Conservation (phyloP, 371 early-diverging fungal species). For the Rhizoclosmatium hyalinum region DNA sequence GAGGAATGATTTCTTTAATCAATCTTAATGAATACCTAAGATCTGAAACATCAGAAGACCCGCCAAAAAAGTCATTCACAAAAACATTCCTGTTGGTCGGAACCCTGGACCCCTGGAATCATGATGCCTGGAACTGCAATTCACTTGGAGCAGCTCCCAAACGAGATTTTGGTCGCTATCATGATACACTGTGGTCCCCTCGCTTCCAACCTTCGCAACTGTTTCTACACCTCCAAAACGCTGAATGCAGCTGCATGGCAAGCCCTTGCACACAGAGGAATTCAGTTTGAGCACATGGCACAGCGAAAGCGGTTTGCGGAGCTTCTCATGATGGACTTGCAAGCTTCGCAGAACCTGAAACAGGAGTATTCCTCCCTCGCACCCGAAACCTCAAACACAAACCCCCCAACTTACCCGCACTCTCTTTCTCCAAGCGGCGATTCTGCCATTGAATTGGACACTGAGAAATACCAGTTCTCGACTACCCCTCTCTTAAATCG, state of each 20-base stretch:
- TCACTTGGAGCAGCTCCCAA: not conserved
- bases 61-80: too few relatives aligned
- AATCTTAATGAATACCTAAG: too few relatives aligned
- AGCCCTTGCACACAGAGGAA: not conserved
- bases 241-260: conserved; percentile 4
- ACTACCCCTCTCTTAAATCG: not conserved
- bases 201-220: not conserved
- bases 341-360: not conserved
- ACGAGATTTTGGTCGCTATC: not conserved
- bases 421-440: not conserved
- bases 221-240: not conserved
- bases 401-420: not conserved
- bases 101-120: not conserved
- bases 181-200: not conserved
- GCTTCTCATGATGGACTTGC: not conserved
- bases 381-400: not conserved
- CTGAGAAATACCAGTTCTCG: not conserved
- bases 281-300: conserved; percentile 9
- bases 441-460: not conserved
- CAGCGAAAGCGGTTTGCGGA: conserved; percentile 13
- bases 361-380: not conserved
- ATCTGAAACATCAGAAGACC: too few relatives aligned
- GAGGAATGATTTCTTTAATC: too few relatives aligned
- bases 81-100: too few relatives aligned
- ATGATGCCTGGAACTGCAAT: not conserved